Evolutionary conservation across 306 rosid genomes (phyloP), one percentile per base, ranked within the genome.

Genomic region (Lathyrus sativus): DNA sequence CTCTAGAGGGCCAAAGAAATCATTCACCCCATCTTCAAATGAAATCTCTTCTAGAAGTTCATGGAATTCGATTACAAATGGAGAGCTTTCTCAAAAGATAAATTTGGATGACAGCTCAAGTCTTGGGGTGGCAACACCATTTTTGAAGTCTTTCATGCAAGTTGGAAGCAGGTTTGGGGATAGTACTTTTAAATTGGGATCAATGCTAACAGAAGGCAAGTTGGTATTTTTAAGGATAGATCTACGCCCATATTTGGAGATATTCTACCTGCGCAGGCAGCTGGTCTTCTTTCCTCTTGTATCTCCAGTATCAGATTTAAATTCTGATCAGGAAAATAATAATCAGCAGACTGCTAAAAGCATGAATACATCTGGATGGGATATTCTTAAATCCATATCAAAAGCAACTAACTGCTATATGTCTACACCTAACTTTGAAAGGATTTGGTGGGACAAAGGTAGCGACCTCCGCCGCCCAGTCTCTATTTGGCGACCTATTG

Each of bases 381-480:
- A 88, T 64, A 73, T 81, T 59, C 78, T 88, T 62, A 88, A 90
- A 75, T 88, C 96, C 74, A 81, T 88, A 65, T 87, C 99, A 15
- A 90, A 85, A 82, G 82, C 89, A 85, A 82, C 81, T 75, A 85
- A 71, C 41, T 82, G 81, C 69, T 86, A 83, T 66, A 69, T 82
- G 79, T 88, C 99, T 49, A 90, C 92, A 37, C 97, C 97, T 0
- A 86, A 90, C 81, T 93, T 93, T 48, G 99, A 93, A 83, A 89
- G 96, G 75, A 90, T 93, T 76, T 93, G 97, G 99, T 90, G 99
- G 99, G 97, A 93, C 79, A 93, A 87, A 84, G 97, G 99, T 68
- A 67, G n/a, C n/a, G n/a, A n/a, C n/a, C n/a, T n/a, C n/a, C n/a
- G n/a, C n/a, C n/a, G n/a, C n/a, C n/a, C n/a, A n/a, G n/a, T n/a